Percentiles rank a stretch among this genome's conserved stretches.
phyloP scores from a whole-genome alignment of 2,329 filamentous ascomycete species.

The Colletotrichum melonis region DNA sequence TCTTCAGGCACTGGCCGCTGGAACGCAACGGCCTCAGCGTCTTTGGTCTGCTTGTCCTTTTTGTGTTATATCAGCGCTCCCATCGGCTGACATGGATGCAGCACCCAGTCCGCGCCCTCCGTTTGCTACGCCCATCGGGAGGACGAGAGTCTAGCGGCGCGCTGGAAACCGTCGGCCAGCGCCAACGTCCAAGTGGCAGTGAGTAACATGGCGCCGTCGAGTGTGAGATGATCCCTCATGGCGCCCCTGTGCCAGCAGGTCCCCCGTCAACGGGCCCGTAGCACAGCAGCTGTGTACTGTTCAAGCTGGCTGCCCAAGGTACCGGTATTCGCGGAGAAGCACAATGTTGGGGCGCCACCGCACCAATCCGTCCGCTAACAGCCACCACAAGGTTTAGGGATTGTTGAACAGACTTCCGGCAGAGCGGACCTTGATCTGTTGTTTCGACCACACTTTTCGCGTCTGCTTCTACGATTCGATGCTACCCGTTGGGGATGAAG shows the following conservation, averaged over 20 bases:
- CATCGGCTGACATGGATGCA: background rate
- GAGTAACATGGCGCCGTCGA: background rate
- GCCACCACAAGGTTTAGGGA: conserved; percentile 11
- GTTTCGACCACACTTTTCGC: conserved; percentile 1
- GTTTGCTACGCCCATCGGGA: background rate
- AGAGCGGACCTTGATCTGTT: conserved; percentile 5
- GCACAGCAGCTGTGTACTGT: background rate
- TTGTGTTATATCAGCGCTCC: conserved; percentile 1
- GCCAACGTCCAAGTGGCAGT: background rate
- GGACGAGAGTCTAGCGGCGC: conserved; percentile 1
- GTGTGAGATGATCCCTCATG: background rate
- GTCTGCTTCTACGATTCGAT: background rate
- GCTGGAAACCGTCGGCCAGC: conserved; percentile 1
- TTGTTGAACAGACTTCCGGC: conserved; percentile 1
- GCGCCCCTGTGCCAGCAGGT: background rate
- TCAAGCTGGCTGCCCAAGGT: background rate
- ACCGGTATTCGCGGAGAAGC: background rate
- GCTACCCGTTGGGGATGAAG: background rate
- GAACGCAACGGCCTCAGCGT: background rate
- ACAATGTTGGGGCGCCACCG: conserved; percentile 7
- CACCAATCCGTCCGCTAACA: background rate
- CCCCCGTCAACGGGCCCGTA: background rate
- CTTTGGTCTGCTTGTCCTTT: background rate
- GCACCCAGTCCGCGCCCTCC: background rate
- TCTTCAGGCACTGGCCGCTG: background rate